Base-by-base conservation (phyloP, 1,284 basidiomycete species). In the Irpex sp. region DNA sequence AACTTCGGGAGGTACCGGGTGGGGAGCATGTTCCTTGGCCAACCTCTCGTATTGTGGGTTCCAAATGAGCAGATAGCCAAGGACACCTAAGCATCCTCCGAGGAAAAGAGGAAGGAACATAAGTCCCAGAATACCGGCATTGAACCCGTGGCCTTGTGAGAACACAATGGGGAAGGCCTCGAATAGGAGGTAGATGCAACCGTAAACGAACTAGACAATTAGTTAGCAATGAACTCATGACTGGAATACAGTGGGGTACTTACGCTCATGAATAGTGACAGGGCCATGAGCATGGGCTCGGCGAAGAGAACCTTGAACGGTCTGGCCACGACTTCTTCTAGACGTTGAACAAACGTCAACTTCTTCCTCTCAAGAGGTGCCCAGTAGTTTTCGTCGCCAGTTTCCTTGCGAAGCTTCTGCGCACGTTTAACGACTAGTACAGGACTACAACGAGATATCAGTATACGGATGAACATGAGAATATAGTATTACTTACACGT, bases 341-440 rank as follows among this genome's bases (percentile, higher is more conserved):
- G 7, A 4, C 69, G 71, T 47, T 71, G 64, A 1, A 77, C 74
- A 13, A 76, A 57, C 1, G 72, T 64, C 60, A 75, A 71, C 57
- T 71, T 68, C 15, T 72, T 68, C 26, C 71, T 68, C 64, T 80
- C 78, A 11, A 78, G 65, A 0, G 77, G 71, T 11, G 76, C 76
- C 71, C 82, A 84, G 68, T 82, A 90, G 1, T 80, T 72, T 5
- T 82, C 71, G 65, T 90, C 84, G 1, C 84, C 85, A 0, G 87
- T 89, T 62, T 77, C 71, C 67, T 74, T 73, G 31, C 77, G 71
- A 43, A 75, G 60, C 58, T 68, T 68, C 58, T 71, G 55, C 0
- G 77, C 77, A 15, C 72, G 74, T 31, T 65, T 63, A 1, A 73
- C 70, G n/a, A 89, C 72, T 37, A 89, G 76, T 54, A 85, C 54